These are phyloP conservation scores for Postia placenta DNA, from an alignment of 768 basidiomycete species.

Conservation along the genomic window DNA sequence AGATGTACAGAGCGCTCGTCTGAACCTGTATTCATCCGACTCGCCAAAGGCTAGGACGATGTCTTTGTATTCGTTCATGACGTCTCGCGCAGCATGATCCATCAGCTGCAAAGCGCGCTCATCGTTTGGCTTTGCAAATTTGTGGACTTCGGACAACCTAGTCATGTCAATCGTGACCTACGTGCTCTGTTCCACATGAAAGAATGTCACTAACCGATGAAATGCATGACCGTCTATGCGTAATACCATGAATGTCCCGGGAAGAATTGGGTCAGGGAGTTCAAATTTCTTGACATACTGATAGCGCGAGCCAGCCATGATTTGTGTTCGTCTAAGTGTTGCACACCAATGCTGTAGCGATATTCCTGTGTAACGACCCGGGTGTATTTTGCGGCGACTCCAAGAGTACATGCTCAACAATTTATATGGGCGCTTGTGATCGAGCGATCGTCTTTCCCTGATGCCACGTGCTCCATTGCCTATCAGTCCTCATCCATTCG, in stretches of 20 bases:
- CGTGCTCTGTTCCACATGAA: neutral
- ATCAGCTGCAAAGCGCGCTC: slow-evolving; percentile 79
- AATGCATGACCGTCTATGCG: slow-evolving; percentile 93
- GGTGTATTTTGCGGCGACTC: too few relatives aligned
- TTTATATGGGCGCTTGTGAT: too few relatives aligned
- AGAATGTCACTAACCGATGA: slow-evolving; percentile 63
- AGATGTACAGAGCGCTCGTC: too few relatives aligned
- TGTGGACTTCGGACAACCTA: slow-evolving; percentile 82
- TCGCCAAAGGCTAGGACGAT: slow-evolving; percentile 89
- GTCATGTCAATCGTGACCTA: neutral
- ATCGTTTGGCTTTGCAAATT: slow-evolving; percentile 90
- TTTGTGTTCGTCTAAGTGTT: too few relatives aligned
- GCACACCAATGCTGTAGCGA: too few relatives aligned
- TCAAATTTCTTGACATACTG: slow-evolving; percentile 90
- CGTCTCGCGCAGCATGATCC: slow-evolving; percentile 79
- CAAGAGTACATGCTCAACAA: too few relatives aligned
- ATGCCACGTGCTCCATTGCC: too few relatives aligned
- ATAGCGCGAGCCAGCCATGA: slow-evolving; percentile 90
- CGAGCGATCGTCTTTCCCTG: too few relatives aligned
- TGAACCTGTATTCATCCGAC: slow-evolving; percentile 94
- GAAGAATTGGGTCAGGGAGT: slow-evolving; percentile 80
- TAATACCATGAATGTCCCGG: slow-evolving; percentile 76
- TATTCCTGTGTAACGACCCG: too few relatives aligned
- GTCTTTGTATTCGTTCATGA: slow-evolving; percentile 82
- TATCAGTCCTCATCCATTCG: too few relatives aligned